These are phyloP conservation scores for Heimioporus sp. DNA, from an alignment of 768 basidiomycete genomes.

Conservation along the genomic window DNA sequence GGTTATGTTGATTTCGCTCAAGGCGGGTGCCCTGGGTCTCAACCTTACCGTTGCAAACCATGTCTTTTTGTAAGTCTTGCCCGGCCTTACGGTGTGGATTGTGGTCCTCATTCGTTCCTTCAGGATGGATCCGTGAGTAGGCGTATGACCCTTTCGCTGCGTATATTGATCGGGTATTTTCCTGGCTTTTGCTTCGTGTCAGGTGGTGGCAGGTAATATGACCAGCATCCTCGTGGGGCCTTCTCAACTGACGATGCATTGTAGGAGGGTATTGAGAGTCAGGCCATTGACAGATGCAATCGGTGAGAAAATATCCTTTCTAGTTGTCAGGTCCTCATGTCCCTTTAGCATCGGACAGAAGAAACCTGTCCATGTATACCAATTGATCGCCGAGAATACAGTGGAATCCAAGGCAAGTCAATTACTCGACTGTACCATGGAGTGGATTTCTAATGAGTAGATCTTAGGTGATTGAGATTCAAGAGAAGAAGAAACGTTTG, in stretches of 20 bases:
- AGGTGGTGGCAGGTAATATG: constrained; percentile 75
- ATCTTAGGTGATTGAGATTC: constrained; percentile 72
- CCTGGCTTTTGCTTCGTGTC: not conserved
- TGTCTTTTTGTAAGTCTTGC: constrained; percentile 63
- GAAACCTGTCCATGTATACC: constrained; percentile 82
- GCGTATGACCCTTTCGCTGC: not conserved
- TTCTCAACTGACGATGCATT: constrained; percentile 24
- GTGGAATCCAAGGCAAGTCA: constrained; percentile 75
- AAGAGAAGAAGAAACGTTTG: constrained; percentile 78
- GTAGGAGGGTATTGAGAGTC: constrained; percentile 81
- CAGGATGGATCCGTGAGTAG: constrained; percentile 81
- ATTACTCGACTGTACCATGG: not conserved
- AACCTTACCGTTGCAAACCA: constrained; percentile 90
- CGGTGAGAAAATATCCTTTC: constrained; percentile 38
- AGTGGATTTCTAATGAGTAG: not conserved
- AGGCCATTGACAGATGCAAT: constrained; percentile 80
- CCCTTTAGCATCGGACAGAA: constrained; percentile 68
- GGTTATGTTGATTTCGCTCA: constrained; percentile 86
- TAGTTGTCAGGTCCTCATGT: constrained; percentile 4
- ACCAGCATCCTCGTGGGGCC: not conserved
- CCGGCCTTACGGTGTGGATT: not conserved
- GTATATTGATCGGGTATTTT: constrained; percentile 12
- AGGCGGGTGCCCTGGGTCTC: constrained; percentile 82
- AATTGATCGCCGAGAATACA: constrained; percentile 86
- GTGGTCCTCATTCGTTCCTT: constrained; percentile 7